These are phyloP conservation scores for Alternaria infectoria DNA, from an alignment of 2,329 filamentous ascomycete genomes.

Conservation along the genomic window DNA sequence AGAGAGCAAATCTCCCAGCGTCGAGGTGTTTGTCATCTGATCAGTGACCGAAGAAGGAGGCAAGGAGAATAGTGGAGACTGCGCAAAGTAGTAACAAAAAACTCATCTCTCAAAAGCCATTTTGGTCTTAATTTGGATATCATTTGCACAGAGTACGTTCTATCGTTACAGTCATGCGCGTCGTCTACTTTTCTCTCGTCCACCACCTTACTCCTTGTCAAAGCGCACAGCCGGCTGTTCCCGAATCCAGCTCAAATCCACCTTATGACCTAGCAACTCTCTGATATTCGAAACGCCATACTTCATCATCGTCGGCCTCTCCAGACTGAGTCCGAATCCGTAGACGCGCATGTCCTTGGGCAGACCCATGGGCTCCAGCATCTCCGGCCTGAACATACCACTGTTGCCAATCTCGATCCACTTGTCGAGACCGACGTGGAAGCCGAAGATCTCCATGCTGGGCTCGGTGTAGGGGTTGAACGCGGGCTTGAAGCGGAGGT, in stretches of 20 bases:
- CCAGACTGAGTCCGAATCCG: conserved; percentile 89
- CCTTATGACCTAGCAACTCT: conserved; percentile 92
- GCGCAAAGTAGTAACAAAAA: background rate
- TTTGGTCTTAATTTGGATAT: conserved; percentile 1
- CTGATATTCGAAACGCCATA: conserved; percentile 81
- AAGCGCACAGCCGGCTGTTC: conserved; percentile 88
- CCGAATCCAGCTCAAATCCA: conserved; percentile 91
- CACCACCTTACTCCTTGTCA: conserved; percentile 71
- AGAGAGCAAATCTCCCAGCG: background rate
- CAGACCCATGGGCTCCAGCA: conserved; percentile 93
- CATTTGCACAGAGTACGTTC: conserved; percentile 1
- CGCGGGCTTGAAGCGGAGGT: conserved; percentile 93
- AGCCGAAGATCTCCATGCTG: conserved; percentile 97
- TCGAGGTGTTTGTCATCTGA: background rate
- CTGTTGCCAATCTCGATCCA: conserved; percentile 98
- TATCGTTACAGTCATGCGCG: conserved; percentile 7
- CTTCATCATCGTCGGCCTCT: conserved; percentile 98
- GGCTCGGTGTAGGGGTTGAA: conserved; percentile 81
- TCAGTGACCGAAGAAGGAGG: background rate
- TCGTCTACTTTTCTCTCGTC: background rate
- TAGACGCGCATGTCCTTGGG: conserved; percentile 92
- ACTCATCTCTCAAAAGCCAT: background rate
- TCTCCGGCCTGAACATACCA: conserved; percentile 98
- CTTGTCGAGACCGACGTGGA: conserved; percentile 68
- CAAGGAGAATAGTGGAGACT: background rate